phyloP scores from a whole-genome alignment of 2,329 filamentous ascomycete genomes.

The Pezizomycotina sp. region DNA sequence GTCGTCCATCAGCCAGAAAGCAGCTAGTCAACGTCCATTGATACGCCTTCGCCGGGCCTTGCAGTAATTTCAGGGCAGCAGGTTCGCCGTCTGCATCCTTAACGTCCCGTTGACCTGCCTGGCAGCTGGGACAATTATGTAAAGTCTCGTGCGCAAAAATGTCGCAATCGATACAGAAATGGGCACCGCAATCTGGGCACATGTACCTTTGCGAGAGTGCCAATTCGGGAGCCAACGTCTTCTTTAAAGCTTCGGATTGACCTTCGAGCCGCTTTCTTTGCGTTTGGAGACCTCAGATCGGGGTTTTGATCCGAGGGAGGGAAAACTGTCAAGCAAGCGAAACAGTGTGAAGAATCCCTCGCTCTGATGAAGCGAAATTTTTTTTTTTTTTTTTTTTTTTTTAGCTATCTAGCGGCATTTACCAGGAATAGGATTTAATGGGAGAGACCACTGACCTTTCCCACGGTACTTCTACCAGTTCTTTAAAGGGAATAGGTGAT shows the following conservation, averaged over 20 bases:
- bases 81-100: background rate
- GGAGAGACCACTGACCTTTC: slow-evolving; percentile 30
- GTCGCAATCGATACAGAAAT: slow-evolving; percentile 98
- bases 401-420: slow-evolving; percentile 3
- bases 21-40: too few relatives aligned
- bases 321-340: slow-evolving; percentile 60
- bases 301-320: slow-evolving; percentile 33
- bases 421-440: background rate
- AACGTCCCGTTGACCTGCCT: slow-evolving; percentile 26
- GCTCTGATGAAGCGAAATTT: background rate
- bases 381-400: too few relatives aligned
- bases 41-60: too few relatives aligned
- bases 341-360: slow-evolving; percentile 46
- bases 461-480: slow-evolving; percentile 89
- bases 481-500: slow-evolving; percentile 74
- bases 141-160: slow-evolving; percentile 86
- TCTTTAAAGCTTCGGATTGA: background rate
- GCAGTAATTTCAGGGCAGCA: too few relatives aligned
- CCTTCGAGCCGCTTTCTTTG: slow-evolving; percentile 19
- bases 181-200: slow-evolving; percentile 68
- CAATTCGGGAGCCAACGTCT: slow-evolving; percentile 1
- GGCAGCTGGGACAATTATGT: slow-evolving; percentile 91
- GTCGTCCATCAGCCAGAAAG: too few relatives aligned
- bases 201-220: slow-evolving; percentile 48
- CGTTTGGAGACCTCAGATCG: slow-evolving; percentile 22